These are phyloP conservation scores for Schwanniomyces polymorphus DNA, from an alignment of 805 yeast genomes.

Conservation along the genomic window DNA sequence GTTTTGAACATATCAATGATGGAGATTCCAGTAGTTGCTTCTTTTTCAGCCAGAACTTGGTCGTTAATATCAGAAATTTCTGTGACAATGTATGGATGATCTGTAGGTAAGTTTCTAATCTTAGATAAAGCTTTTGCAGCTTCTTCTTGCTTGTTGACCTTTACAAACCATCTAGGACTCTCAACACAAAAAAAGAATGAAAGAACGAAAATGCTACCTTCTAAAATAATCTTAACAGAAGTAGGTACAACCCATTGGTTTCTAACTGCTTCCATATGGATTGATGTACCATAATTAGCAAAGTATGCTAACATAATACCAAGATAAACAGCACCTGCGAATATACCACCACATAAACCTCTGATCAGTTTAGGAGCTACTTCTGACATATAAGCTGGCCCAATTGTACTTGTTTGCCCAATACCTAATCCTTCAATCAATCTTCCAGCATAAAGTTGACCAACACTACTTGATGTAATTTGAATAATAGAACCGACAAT, in stretches of 20 bases:
- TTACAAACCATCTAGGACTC: constrained; percentile 53
- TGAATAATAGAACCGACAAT: constrained; percentile 48
- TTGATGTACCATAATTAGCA: constrained; percentile 51
- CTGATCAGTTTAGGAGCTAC: constrained; percentile 52
- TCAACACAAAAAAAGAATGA: constrained; percentile 46
- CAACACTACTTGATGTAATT: constrained; percentile 43
- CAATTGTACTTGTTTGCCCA: constrained; percentile 58
- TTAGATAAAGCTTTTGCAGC: constrained; percentile 41
- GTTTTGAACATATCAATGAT: constrained; percentile 26
- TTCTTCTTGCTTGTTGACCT: constrained; percentile 37
- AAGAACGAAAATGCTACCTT: constrained; percentile 43
- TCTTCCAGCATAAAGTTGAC: constrained; percentile 57
- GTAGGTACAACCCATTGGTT: constrained; percentile 59
- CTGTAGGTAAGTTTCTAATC: constrained; percentile 44
- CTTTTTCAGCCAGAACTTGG: constrained; percentile 37
- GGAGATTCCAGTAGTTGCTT: constrained; percentile 22
- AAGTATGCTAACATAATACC: constrained; percentile 53
- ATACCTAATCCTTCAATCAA: constrained; percentile 55
- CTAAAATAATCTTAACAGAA: constrained; percentile 46
- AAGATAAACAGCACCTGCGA: constrained; percentile 58
- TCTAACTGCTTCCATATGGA: constrained; percentile 36
- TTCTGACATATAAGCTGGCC: constrained; percentile 56
- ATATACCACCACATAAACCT: constrained; percentile 52
- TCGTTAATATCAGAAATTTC: constrained; percentile 54
- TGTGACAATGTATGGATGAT: constrained; percentile 49